These are phyloP conservation scores for Trichoderma lentiforme DNA, from an alignment of 2,329 filamentous ascomycete genomes.

Conservation along the genomic window DNA sequence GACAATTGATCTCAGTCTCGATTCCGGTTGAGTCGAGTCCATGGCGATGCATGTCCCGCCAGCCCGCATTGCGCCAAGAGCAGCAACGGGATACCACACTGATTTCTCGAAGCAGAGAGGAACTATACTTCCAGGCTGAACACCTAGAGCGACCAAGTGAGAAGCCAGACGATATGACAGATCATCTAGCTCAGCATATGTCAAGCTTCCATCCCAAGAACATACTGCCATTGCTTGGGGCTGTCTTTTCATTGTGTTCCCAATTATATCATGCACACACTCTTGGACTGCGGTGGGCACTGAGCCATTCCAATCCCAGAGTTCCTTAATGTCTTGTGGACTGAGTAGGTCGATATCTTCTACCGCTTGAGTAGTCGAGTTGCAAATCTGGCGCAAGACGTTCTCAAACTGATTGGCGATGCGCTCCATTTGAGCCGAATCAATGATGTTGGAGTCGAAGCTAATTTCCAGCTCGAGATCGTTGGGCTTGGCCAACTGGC, in stretches of 20 bases:
- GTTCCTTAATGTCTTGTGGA: constrained; percentile 20
- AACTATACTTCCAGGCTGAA: constrained; percentile 27
- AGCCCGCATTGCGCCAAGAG: constrained; percentile 25
- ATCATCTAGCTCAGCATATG: constrained; percentile 36
- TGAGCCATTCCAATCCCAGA: constrained; percentile 23
- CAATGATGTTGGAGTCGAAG: constrained; percentile 17
- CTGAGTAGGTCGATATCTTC: constrained; percentile 18
- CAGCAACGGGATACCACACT: constrained; percentile 25
- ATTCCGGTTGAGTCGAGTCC: constrained; percentile 24
- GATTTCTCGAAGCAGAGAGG: constrained; percentile 29
- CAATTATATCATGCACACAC: constrained; percentile 22
- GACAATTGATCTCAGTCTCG: constrained; percentile 21
- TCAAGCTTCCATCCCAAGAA: constrained; percentile 34
- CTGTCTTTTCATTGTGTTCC: constrained; percentile 16
- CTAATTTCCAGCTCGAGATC: constrained; percentile 4
- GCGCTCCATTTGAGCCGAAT: constrained; percentile 9
- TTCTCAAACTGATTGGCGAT: constrained; percentile 18
- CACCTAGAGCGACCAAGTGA: constrained; percentile 21
- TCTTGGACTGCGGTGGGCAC: constrained; percentile 21
- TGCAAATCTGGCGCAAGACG: constrained; percentile 13
- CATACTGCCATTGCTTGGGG: constrained; percentile 24
- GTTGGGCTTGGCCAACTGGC: background rate
- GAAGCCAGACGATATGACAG: constrained; percentile 18
- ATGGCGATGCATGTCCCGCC: constrained; percentile 28
- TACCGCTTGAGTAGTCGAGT: background rate